These are phyloP conservation scores for Meira nashicola DNA, from an alignment of 1,284 basidiomycete species.

Conservation along the genomic window DNA sequence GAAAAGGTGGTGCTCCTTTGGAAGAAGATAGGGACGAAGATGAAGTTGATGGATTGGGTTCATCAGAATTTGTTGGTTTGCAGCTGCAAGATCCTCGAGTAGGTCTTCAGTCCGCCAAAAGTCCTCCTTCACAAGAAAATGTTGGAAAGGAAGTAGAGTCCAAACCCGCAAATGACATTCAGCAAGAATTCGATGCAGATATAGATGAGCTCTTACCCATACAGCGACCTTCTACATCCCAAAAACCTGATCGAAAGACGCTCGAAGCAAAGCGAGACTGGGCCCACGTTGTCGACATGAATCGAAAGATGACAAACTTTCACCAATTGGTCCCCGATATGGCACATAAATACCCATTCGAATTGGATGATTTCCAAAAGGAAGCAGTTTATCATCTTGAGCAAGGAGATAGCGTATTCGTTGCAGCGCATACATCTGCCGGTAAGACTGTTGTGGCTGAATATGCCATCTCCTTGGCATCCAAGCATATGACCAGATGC, in stretches of 20 bases:
- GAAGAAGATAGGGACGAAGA: constrained; percentile 8
- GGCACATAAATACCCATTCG: constrained; percentile 82
- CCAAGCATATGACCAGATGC: constrained; percentile 95
- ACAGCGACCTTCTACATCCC: constrained; percentile 8
- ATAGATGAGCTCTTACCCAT: constrained; percentile 47
- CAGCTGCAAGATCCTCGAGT: background rate
- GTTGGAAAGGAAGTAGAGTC: background rate
- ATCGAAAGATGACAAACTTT: constrained; percentile 82
- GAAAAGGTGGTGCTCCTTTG: constrained; percentile 54
- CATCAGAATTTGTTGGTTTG: constrained; percentile 55
- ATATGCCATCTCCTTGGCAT: constrained; percentile 93
- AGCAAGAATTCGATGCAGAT: constrained; percentile 26
- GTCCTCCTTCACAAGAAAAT: constrained; percentile 3
- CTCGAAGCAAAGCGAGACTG: constrained; percentile 73
- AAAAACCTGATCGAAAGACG: constrained; percentile 24
- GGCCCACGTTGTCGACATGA: constrained; percentile 95
- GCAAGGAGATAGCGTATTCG: constrained; percentile 95
- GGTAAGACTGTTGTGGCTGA: constrained; percentile 99
- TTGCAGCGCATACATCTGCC: constrained; percentile 98
- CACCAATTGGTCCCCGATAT: constrained; percentile 80
- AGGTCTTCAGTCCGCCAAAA: background rate
- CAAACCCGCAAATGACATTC: background rate
- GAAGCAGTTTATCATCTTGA: constrained; percentile 97
- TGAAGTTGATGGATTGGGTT: constrained; percentile 31
- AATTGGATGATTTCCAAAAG: constrained; percentile 87